Percentiles rank a stretch among this genome's conserved stretches.
phyloP scores from a whole-genome alignment of 78 protist genomes.

The Dictyostelium brefeldianum region DNA sequence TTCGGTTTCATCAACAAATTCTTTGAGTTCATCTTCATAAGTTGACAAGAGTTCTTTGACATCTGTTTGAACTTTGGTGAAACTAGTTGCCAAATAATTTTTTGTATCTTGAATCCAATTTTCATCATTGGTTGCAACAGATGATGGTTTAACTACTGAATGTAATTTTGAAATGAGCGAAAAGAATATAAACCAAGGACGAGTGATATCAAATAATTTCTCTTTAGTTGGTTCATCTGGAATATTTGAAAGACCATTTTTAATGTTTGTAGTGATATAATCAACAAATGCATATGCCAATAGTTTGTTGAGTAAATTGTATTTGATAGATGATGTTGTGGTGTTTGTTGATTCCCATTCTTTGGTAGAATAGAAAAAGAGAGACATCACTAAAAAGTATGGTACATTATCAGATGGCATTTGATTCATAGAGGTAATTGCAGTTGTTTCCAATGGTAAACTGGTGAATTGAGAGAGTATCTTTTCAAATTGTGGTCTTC shows the following conservation, averaged over 20 bases:
- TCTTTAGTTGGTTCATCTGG: not conserved
- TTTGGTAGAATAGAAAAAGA: constrained; percentile 36
- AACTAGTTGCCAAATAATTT: not conserved
- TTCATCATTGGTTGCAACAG: not conserved
- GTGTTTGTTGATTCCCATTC: constrained; percentile 27
- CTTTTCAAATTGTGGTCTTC: constrained; percentile 73
- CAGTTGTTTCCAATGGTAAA: not conserved
- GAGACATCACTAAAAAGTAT: constrained; percentile 36
- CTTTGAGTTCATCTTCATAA: constrained; percentile 35
- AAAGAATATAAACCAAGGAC: constrained; percentile 57
- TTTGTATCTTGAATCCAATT: constrained; percentile 28
- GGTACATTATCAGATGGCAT: constrained; percentile 50
- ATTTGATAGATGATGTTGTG: not conserved
- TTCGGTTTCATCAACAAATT: constrained; percentile 31
- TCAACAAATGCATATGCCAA: constrained; percentile 38
- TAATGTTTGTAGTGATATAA: not conserved
- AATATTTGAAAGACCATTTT: not conserved
- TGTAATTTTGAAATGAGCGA: constrained; percentile 30
- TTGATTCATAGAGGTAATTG: constrained; percentile 4
- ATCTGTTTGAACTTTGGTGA: constrained; percentile 32
- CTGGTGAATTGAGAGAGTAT: not conserved
- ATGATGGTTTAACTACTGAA: not conserved
- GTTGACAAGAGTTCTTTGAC: constrained; percentile 15
- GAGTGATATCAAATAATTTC: not conserved
- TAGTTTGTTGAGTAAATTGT: constrained; percentile 26